Conservation (phyloP, 176 grass and related monocot species). For the Hsuehochloa calcarea region DNA sequence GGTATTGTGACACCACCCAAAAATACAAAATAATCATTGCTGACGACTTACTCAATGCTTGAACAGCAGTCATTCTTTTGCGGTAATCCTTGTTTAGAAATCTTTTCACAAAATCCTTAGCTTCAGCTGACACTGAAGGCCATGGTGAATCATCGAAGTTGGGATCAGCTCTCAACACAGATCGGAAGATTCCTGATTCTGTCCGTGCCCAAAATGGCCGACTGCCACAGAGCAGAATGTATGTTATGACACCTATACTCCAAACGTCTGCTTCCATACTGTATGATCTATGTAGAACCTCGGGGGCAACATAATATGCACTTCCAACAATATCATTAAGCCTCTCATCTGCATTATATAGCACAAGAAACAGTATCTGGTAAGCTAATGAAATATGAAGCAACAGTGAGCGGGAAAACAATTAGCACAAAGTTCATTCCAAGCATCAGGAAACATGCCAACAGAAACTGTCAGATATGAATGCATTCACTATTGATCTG, state of each 20-base stretch:
- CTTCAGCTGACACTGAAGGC: slow-evolving; percentile 79
- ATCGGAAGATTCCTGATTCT: slow-evolving; percentile 98
- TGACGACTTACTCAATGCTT: slow-evolving; percentile 87
- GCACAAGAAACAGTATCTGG: slow-evolving; percentile 34
- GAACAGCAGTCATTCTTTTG: slow-evolving; percentile 98
- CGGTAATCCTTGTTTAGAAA: slow-evolving; percentile 98
- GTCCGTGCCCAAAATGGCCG: slow-evolving; percentile 98
- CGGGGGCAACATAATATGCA: slow-evolving; percentile 96
- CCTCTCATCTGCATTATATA: slow-evolving; percentile 82
- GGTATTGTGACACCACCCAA: background rate
- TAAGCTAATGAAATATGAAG: slow-evolving; percentile 31
- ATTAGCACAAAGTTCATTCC: slow-evolving; percentile 23
- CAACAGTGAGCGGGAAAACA: background rate
- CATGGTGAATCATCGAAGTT: slow-evolving; percentile 96
- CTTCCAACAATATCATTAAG: slow-evolving; percentile 99
- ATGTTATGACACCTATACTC: slow-evolving; percentile 99
- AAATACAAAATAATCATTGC: slow-evolving; percentile 3
- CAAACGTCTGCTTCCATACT: slow-evolving; percentile 97
- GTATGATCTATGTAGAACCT: slow-evolving; percentile 98
- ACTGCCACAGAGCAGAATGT: slow-evolving; percentile 93
- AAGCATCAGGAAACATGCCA: slow-evolving; percentile 1
- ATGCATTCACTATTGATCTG: background rate
- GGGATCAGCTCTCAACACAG: slow-evolving; percentile 94
- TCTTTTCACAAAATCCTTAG: slow-evolving; percentile 98
- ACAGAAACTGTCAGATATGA: slow-evolving; percentile 16